Base-by-base conservation (phyloP, 768 basidiomycete species). In the Collybiopsis luxurians region DNA sequence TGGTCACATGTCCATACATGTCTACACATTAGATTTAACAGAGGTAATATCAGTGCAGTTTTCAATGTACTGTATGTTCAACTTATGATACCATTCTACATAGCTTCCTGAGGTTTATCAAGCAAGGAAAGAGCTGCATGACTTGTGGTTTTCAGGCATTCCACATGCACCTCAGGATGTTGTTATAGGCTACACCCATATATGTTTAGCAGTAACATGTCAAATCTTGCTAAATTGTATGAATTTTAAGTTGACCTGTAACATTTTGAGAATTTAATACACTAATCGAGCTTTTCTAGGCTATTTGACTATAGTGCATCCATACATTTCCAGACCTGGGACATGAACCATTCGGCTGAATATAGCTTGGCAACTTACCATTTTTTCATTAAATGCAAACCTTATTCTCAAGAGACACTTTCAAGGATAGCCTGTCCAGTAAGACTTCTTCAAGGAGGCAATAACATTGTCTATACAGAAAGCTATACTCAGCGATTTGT, bases 381-480 rank as follows among this genome's bases (percentile, higher is more conserved):
- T 43, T 6, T 45, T 9, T 39, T 13, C 55, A 64, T 31, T n/a
- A n/a, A n/a, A 66, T 56, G 66, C 24, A 50, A 53, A 38, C 50
- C 55, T 1, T 50, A 62, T 23, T 45, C 63, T 15, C 59, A 61
- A 13, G 39, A 50, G 2, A n/a, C n/a, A n/a, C 55, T 69, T 5
- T 40, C 40, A 31, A 40, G 70, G 67, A 64, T 72, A 40, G 40
- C 30, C 30, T 69, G 69, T 21, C 67, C 70, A 0, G 63, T 72
- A 10, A 48, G 55, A 21, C 58, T 75, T 28, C 64, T 75, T 11
- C 67, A 71, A 40, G 69, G 68, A 56, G 45, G 53, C 12, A 65
- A 67, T 7, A 69, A 71, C 55, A 58, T 73, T 24, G 71, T 66
- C 9, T 75, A 75, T 53, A 46, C 64, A 2, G 7, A 61, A 3